phyloP scores from a whole-genome alignment of 164 flowering plant genomes.

The Berberis vulgaris region DNA sequence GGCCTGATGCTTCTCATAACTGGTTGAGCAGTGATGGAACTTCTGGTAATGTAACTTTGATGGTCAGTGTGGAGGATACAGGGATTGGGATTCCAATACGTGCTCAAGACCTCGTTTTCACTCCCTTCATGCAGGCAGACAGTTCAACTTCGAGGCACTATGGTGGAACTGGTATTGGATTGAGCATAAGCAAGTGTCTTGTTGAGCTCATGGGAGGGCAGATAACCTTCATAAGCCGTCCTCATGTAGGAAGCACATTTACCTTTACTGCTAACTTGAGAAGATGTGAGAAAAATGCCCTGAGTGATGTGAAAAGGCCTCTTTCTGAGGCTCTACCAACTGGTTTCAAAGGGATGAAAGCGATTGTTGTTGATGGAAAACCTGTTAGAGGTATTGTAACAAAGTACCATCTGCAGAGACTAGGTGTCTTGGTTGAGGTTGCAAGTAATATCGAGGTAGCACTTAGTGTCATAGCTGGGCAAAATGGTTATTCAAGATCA shows the following conservation, averaged over 20 bases:
- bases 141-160: slow-evolving; percentile 85
- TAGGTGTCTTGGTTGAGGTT: slow-evolving; percentile 59
- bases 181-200: slow-evolving; percentile 86
- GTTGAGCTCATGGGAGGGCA: slow-evolving; percentile 91
- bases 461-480: slow-evolving; percentile 22
- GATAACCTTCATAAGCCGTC: slow-evolving; percentile 68
- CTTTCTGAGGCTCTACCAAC: slow-evolving; percentile 42
- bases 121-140: slow-evolving; percentile 94
- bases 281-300: slow-evolving; percentile 32
- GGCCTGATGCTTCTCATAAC: slow-evolving; percentile 12
- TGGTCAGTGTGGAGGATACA: slow-evolving; percentile 82
- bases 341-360: slow-evolving; percentile 57
- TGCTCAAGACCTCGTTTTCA: slow-evolving; percentile 76
- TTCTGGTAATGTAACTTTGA: slow-evolving; percentile 42
- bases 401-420: slow-evolving; percentile 71
- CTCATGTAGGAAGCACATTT: slow-evolving; percentile 82
- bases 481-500: slow-evolving; percentile 31
- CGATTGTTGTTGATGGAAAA: slow-evolving; percentile 67
- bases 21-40: slow-evolving; percentile 15
- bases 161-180: slow-evolving; percentile 93
- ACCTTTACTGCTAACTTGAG: slow-evolving; percentile 60
- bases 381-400: slow-evolving; percentile 89
- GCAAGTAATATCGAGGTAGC: slow-evolving; percentile 35
- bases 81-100: slow-evolving; percentile 77
- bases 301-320: slow-evolving; percentile 28